Evolutionary conservation across 2,329 filamentous ascomycete genomes (phyloP).

Genomic region (Beauveria caledonica): DNA sequence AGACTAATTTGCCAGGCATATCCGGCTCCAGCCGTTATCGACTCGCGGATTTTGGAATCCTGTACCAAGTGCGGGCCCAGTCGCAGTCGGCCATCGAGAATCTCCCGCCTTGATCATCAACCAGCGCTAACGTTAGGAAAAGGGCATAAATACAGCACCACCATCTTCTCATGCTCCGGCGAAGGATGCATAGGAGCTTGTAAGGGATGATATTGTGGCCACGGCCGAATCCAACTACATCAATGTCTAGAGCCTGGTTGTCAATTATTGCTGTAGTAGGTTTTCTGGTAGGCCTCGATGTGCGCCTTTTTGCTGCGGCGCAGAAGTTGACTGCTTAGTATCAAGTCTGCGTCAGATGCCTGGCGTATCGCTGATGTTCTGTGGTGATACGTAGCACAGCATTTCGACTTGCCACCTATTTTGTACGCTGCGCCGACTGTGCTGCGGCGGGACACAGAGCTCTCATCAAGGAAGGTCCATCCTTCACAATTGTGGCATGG

Average conservation of each 20-base stretch:
- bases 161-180: not conserved
- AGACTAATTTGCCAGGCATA: not conserved
- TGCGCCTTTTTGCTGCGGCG: not conserved
- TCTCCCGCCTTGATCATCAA: not conserved
- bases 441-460: too few species aligned
- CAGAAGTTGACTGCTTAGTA: not conserved
- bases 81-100: not conserved
- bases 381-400: not conserved
- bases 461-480: not conserved
- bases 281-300: not conserved
- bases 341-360: not conserved
- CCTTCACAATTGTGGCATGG: conserved; percentile 6
- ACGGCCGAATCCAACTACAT: not conserved
- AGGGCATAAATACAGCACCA: not conserved
- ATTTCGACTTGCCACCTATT: not conserved
- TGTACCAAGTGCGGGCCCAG: not conserved
- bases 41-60: not conserved
- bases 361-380: not conserved
- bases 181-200: not conserved
- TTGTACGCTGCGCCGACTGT: not conserved
- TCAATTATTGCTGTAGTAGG: not conserved
- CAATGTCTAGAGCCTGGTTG: not conserved
- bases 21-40: not conserved
- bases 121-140: not conserved
- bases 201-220: not conserved